These are phyloP conservation scores for Hypholoma fasciculare DNA, from an alignment of 768 basidiomycete genomes.

Conservation along the genomic window DNA sequence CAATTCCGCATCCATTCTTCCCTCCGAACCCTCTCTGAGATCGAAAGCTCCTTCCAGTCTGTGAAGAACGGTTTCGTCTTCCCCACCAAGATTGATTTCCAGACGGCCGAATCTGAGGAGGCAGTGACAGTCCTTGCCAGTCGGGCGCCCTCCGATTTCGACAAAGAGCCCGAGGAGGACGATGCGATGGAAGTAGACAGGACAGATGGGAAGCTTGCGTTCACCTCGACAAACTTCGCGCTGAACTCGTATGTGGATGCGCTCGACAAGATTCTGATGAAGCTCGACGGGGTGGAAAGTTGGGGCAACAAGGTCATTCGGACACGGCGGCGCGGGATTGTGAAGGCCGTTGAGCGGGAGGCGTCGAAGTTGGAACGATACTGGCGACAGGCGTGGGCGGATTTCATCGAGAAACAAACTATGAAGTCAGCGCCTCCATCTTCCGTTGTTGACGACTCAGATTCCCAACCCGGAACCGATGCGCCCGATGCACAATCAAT, in stretches of 20 bases:
- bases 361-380: conserved; percentile 49
- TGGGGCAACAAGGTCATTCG: conserved; percentile 58
- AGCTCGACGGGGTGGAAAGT: conserved; percentile 69
- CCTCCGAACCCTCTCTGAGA: conserved; percentile 35
- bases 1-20: conserved; percentile 45
- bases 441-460: not conserved
- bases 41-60: conserved; percentile 43
- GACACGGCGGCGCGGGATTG: conserved; percentile 48
- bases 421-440: not conserved
- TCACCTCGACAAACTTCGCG: conserved; percentile 56
- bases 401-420: conserved; percentile 19
- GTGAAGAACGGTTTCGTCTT: conserved; percentile 42
- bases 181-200: conserved; percentile 22
- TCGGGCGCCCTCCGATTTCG: conserved; percentile 18
- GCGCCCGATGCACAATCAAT: not conserved
- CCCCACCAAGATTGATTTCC: conserved; percentile 50
- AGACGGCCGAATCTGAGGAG: conserved; percentile 29
- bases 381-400: conserved; percentile 39
- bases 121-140: conserved; percentile 25
- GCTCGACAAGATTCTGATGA: conserved; percentile 61
- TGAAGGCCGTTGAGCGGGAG: conserved; percentile 61
- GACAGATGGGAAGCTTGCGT: conserved; percentile 48
- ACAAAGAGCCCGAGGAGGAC: conserved; percentile 12
- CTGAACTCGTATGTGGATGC: conserved; percentile 64
- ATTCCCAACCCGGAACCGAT: not conserved